These are phyloP conservation scores for Pseudogymnoascus sp. DNA, from an alignment of 2,329 filamentous ascomycete species.

Conservation along the genomic window DNA sequence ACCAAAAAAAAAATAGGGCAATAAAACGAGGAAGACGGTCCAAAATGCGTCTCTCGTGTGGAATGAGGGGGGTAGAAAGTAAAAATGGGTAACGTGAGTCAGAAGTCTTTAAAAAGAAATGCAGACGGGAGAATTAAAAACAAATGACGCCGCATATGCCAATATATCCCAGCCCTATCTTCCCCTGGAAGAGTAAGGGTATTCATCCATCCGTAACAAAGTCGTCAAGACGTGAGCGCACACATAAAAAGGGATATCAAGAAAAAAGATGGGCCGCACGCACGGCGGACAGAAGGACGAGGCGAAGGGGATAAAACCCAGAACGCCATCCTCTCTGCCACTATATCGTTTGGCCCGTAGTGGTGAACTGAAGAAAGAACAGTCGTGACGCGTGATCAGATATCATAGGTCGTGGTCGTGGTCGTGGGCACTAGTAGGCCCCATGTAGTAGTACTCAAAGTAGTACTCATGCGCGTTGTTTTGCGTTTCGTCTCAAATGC, in stretches of 20 bases:
- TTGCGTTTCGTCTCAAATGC: slow-evolving; percentile 1
- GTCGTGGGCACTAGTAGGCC: background rate
- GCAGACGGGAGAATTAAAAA: background rate
- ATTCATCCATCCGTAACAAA: background rate
- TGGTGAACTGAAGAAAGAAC: background rate
- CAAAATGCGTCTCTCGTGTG: background rate
- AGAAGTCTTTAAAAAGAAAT: slow-evolving; percentile 5
- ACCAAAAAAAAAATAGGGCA: background rate
- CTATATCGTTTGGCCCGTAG: background rate
- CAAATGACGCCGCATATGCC: background rate
- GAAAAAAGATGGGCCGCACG: background rate
- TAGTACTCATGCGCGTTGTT: slow-evolving; percentile 3
- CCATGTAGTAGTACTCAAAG: background rate
- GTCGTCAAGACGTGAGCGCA: background rate
- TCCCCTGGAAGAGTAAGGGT: background rate
- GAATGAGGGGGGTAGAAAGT: background rate
- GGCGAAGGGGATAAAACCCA: background rate
- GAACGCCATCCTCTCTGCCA: background rate
- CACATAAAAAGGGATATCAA: background rate
- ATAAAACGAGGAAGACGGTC: background rate
- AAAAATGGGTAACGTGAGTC: background rate
- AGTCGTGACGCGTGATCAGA: slow-evolving; percentile 3
- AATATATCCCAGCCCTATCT: background rate
- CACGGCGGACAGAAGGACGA: background rate
- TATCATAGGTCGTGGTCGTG: slow-evolving; percentile 2